Conservation (phyloP, 441 rosid genomes). For the Euphorbia neoarborescens region DNA sequence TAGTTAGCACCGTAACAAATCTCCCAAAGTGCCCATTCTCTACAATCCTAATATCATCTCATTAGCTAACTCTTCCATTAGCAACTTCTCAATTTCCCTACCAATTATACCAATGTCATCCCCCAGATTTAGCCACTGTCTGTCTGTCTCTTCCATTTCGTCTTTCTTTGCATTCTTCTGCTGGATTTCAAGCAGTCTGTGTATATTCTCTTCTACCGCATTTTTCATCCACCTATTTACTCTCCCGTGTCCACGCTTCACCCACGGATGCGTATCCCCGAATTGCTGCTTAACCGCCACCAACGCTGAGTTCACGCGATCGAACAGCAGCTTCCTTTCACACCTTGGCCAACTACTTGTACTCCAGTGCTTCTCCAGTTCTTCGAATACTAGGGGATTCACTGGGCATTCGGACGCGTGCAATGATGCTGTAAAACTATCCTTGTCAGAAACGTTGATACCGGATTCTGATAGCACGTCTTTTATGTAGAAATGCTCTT, state of each 20-base stretch:
- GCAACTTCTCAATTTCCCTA: slow-evolving; percentile 55
- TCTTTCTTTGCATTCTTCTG: slow-evolving; percentile 30
- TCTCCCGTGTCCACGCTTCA: slow-evolving; percentile 25
- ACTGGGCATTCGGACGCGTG: slow-evolving; percentile 59
- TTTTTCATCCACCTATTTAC: slow-evolving; percentile 32
- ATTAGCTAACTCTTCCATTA: slow-evolving; percentile 55
- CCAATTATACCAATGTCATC: slow-evolving; percentile 54
- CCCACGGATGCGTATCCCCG: slow-evolving; percentile 52
- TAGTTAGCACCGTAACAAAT: too few relatives aligned
- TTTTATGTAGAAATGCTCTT: slow-evolving; percentile 48
- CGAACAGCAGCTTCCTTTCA: slow-evolving; percentile 66
- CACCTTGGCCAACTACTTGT: slow-evolving; percentile 36
- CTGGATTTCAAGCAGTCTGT: slow-evolving; percentile 30
- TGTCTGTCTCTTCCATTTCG: slow-evolving; percentile 31
- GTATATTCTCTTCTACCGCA: slow-evolving; percentile 38
- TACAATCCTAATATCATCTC: slow-evolving; percentile 34
- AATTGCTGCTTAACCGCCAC: slow-evolving; percentile 37
- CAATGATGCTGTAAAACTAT: slow-evolving; percentile 42
- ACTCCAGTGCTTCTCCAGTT: slow-evolving; percentile 52
- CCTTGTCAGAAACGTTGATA: slow-evolving; percentile 35
- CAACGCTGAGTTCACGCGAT: slow-evolving; percentile 52
- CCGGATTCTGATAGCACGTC: slow-evolving; percentile 48
- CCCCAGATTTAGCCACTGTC: slow-evolving; percentile 51
- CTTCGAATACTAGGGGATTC: slow-evolving; percentile 54
- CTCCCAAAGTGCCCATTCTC: too few relatives aligned